A percentile compares a stretch with the other conserved stretches of the same genome.
These are phyloP conservation scores for Colletotrichum aenigma DNA, from an alignment of 2,329 filamentous ascomycete genomes.

Conservation along the genomic window DNA sequence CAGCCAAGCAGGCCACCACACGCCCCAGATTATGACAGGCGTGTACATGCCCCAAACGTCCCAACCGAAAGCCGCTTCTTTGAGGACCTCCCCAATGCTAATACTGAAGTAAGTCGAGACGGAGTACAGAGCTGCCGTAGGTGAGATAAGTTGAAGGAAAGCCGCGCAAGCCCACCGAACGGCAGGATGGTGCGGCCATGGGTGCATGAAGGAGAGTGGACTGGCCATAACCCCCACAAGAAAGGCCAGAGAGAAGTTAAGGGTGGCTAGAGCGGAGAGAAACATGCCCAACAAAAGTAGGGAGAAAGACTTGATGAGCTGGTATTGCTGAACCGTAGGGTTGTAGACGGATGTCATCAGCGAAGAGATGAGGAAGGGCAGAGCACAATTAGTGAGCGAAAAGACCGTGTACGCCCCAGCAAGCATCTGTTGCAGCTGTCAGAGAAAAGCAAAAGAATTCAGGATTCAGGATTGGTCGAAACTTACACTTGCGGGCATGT, in stretches of 20 bases:
- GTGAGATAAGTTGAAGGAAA: slow-evolving; percentile 65
- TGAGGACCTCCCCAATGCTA: slow-evolving; percentile 63
- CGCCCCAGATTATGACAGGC: slow-evolving; percentile 87
- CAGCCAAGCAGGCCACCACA: slow-evolving; percentile 95
- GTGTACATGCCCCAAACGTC: slow-evolving; percentile 90
- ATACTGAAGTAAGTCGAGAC: slow-evolving; percentile 46
- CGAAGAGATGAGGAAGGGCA: slow-evolving; percentile 63
- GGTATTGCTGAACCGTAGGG: slow-evolving; percentile 71
- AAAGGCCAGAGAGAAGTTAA: slow-evolving; percentile 93
- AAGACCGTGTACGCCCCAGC: slow-evolving; percentile 60
- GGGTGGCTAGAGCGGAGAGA: slow-evolving; percentile 87
- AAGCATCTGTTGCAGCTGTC: not conserved
- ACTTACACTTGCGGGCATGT: slow-evolving; percentile 68
- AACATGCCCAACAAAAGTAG: slow-evolving; percentile 92
- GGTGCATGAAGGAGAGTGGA: slow-evolving; percentile 77
- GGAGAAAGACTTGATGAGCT: slow-evolving; percentile 87
- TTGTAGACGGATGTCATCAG: slow-evolving; percentile 55
- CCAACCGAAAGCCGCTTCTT: slow-evolving; percentile 84
- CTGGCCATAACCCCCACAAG: slow-evolving; percentile 79
- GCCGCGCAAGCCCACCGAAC: slow-evolving; percentile 47
- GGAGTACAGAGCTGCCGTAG: slow-evolving; percentile 58
- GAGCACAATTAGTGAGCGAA: slow-evolving; percentile 53
- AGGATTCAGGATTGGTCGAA: not conserved
- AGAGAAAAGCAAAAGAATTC: not conserved
- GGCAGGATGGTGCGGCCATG: slow-evolving; percentile 43